Conservation (phyloP, 2,329 filamentous ascomycete genomes). For the Fusarium nelsonii region DNA sequence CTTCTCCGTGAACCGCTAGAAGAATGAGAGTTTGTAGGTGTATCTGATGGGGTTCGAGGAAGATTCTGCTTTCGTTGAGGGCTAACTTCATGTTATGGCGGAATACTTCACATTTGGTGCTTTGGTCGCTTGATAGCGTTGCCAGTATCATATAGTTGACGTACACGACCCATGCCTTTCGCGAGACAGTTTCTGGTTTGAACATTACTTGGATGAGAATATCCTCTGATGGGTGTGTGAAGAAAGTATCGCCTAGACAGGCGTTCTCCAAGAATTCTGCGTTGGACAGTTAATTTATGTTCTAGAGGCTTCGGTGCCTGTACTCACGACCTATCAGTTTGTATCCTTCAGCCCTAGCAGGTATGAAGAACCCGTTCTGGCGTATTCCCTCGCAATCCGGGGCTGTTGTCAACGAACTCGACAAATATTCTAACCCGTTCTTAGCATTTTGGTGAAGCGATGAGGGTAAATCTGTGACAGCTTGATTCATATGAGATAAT, state of each 20-base stretch:
- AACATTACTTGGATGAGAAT: neutral
- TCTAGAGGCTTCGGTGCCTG: too few species aligned
- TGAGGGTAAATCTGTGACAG: neutral
- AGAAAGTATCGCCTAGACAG: conserved; percentile 3
- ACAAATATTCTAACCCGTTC: conserved; percentile 3
- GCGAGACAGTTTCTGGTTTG: neutral
- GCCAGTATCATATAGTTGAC: conserved; percentile 17
- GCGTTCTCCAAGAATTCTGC: conserved; percentile 1
- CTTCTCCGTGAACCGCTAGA: conserved; percentile 13
- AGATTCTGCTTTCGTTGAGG: conserved; percentile 20
- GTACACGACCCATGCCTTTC: conserved; percentile 15
- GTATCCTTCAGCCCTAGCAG: neutral
- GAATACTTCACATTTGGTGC: neutral
- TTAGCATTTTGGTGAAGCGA: neutral
- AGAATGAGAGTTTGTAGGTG: conserved; percentile 12
- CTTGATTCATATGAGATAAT: too few species aligned
- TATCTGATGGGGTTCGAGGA: conserved; percentile 5
- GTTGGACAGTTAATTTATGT: too few species aligned
- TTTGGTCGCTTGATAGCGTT: neutral
- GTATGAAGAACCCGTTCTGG: neutral
- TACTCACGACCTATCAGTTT: conserved; percentile 7
- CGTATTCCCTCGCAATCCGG: too few species aligned
- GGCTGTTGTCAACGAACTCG: neutral
- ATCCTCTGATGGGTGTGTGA: neutral
- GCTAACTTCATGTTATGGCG: conserved; percentile 12